phyloP scores from a whole-genome alignment of 192 early-diverging fungal genomes.

The Gamsiella multidivaricata region DNA sequence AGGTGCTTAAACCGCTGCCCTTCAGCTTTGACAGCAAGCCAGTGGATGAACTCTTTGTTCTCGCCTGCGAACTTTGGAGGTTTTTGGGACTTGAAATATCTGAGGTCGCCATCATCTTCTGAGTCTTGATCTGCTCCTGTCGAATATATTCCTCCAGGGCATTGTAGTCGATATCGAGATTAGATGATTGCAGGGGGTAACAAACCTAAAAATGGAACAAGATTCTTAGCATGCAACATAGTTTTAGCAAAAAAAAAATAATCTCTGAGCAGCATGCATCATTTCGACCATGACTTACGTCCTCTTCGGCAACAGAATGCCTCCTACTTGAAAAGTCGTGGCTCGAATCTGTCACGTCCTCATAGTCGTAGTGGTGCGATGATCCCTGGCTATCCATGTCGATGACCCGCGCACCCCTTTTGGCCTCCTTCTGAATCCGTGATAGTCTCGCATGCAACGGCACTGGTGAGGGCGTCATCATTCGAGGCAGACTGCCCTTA shows the following conservation, averaged over 20 bases:
- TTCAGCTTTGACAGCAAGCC: conserved; percentile 39
- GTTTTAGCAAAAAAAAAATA: neutral
- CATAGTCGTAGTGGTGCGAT: conserved; percentile 51
- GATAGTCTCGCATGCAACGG: conserved; percentile 48
- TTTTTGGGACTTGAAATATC: neutral
- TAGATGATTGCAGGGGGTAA: conserved; percentile 27
- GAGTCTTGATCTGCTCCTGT: conserved; percentile 47
- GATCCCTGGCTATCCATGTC: conserved; percentile 45
- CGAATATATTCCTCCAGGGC: conserved; percentile 50
- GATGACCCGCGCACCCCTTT: conserved; percentile 28
- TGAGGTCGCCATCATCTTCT: conserved; percentile 27
- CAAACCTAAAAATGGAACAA: conserved; percentile 26
- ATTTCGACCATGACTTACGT: conserved; percentile 13
- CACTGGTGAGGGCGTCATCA: conserved; percentile 48
- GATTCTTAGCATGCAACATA: neutral
- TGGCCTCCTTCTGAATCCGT: conserved; percentile 39
- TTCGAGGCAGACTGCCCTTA: conserved; percentile 23
- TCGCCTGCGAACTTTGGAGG: neutral
- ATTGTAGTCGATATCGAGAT: conserved; percentile 38
- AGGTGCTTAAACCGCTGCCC: conserved; percentile 6
- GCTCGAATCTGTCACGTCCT: conserved; percentile 45
- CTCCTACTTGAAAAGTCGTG: conserved; percentile 49
- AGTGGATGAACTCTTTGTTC: conserved; percentile 15
- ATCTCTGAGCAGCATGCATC: neutral
- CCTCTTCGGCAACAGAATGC: conserved; percentile 52